Evolutionary conservation across 495 filamentous ascomycete genomes (phyloP), one percentile per base, ranked within the genome.

Genomic region (Lasiosphaeria miniovina): DNA sequence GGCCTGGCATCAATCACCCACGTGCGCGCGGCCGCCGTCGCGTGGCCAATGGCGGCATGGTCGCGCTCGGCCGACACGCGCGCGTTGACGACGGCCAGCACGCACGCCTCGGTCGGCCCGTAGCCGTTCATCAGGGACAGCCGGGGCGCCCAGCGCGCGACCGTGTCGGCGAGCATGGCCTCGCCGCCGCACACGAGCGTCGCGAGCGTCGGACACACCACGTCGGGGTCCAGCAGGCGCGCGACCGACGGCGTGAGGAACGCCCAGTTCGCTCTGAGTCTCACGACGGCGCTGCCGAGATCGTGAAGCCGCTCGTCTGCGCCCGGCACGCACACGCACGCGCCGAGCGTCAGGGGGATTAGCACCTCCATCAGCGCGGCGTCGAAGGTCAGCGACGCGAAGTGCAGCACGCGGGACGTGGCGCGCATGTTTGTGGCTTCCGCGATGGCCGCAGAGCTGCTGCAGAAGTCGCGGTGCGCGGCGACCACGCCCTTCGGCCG

Each of bases 371-470:
- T 56, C 6, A 86, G 65, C 43, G 77, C 80, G 11, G 78, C 77
- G 54, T 88, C 84, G 48, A 85, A 88, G 0, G 80, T 82, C 59
- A 82, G 84, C 15, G 81, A 79, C 5, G 84, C 81, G 51, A 84
- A 87, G 61, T 88, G 84, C 8, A 88, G 65, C 4, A 81, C 71
- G 4, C 80, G 68, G 33, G 78, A 77, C 0, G 61, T 54, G 3
- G 57, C n/a, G 2, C 11, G 48, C 62, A 68, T 83, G 1, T 78
- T 80, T 41, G 63, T 57, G 24, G 57, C 59, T 3, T 53, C 58
- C 35, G 58, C 67, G 35, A 68, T 62, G 33, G 51, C 64, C 66
- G 68, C 36, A 43, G 73, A 71, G 31, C 73, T 71, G 45, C 74
- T 74, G 35, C 54, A 55, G 51, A 72, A 69, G 33, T 61, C 64